Percentiles rank a stretch among this genome's conserved stretches.
Conservation (phyloP, 1,139 yeast species). For the Candida sanyaensis region DNA sequence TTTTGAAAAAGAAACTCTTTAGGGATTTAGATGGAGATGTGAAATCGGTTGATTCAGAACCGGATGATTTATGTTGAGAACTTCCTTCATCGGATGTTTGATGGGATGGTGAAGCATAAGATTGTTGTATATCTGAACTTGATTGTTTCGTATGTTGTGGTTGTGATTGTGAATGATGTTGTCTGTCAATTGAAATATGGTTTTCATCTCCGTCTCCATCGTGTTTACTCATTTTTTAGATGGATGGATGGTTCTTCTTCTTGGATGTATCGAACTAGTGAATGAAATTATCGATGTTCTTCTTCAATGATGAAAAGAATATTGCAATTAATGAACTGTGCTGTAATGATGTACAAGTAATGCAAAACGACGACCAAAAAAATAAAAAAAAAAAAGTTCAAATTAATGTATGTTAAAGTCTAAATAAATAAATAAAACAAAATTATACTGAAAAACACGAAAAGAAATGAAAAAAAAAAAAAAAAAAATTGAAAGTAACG, state of each 20-base stretch:
- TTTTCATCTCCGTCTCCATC: background rate
- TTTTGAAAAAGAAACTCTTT: constrained; percentile 25
- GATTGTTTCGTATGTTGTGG: background rate
- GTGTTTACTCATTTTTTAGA: background rate
- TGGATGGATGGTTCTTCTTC: background rate
- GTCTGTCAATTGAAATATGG: no score
- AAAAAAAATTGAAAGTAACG: constrained; percentile 1
- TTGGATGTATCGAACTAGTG: background rate
- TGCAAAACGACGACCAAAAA: constrained; percentile 1
- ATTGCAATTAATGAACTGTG: background rate
- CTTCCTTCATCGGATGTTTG: constrained; percentile 8
- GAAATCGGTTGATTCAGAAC: constrained; percentile 13
- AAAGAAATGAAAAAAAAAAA: background rate
- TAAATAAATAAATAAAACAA: no score
- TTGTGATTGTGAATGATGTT: background rate
- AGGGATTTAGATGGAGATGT: constrained; percentile 32
- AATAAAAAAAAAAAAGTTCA: background rate
- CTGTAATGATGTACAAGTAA: background rate
- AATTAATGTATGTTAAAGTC: no score
- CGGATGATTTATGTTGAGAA: constrained; percentile 6
- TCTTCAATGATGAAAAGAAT: background rate
- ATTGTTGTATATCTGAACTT: background rate
- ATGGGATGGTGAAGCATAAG: constrained; percentile 10
- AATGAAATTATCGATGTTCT: background rate
- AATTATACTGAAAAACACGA: no score